A percentile compares a stretch with the other conserved stretches of the same genome.
These are phyloP conservation scores for Tolypocladium ophioglossoides DNA, from an alignment of 2,329 filamentous ascomycete species.

Conservation along the genomic window DNA sequence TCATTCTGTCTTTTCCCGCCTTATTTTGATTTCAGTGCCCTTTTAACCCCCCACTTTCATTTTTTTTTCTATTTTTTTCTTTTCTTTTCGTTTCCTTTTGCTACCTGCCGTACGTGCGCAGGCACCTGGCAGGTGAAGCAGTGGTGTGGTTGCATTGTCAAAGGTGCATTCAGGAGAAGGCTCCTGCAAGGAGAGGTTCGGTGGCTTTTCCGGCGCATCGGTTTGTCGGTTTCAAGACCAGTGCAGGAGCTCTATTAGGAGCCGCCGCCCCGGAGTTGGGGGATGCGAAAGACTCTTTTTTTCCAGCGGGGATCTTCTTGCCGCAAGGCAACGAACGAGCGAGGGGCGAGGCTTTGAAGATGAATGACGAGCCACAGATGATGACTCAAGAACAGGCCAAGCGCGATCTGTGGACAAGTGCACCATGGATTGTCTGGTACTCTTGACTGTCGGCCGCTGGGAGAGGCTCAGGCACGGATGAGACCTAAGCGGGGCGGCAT, in stretches of 20 bases:
- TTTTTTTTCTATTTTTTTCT: not conserved
- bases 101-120: not conserved
- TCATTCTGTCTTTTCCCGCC: not conserved
- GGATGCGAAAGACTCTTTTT: not conserved
- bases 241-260: not conserved
- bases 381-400: not conserved
- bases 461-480: not conserved
- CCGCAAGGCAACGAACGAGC: conserved; percentile 1
- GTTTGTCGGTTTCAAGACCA: not conserved
- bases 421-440: not conserved
- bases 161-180: not conserved
- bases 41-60: not conserved
- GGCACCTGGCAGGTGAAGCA: not conserved
- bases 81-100: not conserved
- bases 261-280: not conserved
- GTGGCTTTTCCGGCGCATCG: conserved; percentile 1
- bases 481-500: not conserved
- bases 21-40: not conserved
- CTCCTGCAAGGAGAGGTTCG: not conserved
- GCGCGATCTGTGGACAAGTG: not conserved
- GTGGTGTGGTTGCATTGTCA: not conserved
- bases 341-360: not conserved
- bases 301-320: not conserved
- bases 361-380: not conserved
- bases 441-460: not conserved